A percentile compares a stretch with the other conserved stretches of the same genome.
phyloP scores from a whole-genome alignment of 108 stramenopile species.

The Asterionellopsis glacialis region DNA sequence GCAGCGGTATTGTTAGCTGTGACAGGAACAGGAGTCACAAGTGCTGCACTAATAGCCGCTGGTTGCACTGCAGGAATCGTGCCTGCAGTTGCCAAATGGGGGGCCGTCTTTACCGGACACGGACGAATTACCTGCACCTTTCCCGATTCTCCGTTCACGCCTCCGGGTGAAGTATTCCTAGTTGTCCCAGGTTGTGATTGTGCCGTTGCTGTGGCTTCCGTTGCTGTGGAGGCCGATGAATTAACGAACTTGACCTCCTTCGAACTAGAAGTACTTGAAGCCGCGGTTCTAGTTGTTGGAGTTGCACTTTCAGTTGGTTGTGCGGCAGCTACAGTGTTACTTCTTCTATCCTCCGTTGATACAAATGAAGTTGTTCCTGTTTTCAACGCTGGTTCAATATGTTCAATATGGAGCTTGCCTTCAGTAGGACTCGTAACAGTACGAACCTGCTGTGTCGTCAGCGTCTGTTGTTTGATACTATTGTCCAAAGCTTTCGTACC shows the following conservation, averaged over 20 bases:
- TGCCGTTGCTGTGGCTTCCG: neutral
- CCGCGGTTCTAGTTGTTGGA: neutral
- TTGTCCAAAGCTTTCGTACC: too few relatives aligned
- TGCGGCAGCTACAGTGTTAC: neutral
- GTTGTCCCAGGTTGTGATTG: neutral
- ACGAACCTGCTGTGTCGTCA: too few relatives aligned
- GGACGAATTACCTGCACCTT: neutral
- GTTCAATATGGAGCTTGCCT: too few relatives aligned
- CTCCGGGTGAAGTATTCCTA: neutral
- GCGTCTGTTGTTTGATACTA: too few relatives aligned
- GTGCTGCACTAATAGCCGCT: neutral
- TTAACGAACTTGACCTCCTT: neutral
- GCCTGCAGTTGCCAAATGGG: neutral
- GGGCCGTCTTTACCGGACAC: neutral
- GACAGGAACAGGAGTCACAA: too few relatives aligned
- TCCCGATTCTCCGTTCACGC: neutral
- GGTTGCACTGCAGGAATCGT: neutral
- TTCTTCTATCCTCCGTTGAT: too few relatives aligned
- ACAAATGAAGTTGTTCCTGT: too few relatives aligned
- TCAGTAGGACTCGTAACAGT: too few relatives aligned
- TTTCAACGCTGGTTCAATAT: too few relatives aligned
- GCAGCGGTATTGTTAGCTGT: too few relatives aligned
- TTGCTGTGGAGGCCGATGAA: neutral
- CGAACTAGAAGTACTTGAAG: neutral
- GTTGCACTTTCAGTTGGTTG: neutral